Evolutionary conservation across 768 basidiomycete genomes (phyloP), one percentile per base, ranked within the genome.

Genomic region (Rhodocollybia butyracea): DNA sequence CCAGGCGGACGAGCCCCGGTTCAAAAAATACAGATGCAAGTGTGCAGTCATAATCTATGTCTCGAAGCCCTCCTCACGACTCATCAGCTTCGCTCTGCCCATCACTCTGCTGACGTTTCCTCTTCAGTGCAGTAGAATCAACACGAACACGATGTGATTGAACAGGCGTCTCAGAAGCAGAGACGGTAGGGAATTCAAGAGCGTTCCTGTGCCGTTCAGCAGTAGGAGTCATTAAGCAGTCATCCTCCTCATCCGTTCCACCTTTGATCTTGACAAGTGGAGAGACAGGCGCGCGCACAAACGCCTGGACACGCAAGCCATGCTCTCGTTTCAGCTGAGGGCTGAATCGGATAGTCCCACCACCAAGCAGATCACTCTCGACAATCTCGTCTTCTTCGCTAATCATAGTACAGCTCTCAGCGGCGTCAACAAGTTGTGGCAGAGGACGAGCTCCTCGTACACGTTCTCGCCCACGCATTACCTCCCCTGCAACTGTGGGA

Each of bases 391-490:
- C 48, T 21, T 30, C 34, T 38, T 34, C 34, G 21, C 13, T 11
- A 13, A 50, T 38, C 31, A 50, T 24, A 11, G 21, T 36, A 50
- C 19, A 19, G 22, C 26, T 21, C 24, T 38, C 46, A 8, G 32
- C 12, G 12, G 48, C 3, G 6, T 48, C 31, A 34, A 31, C 6
- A 7, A 39, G 6, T 27, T 38, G 24, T 7, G 48, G 32, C 24
- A 34, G 3, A 15, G 2, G 22, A 21, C 31, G 8, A 39, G 19
- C 22, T 24, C 34, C 34, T 50, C 34, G 48, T 21, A 26, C 5
- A 50, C 48, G 46, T 19, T 47, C 46, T 47, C 46, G 27, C 19
- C 46, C 46, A 7, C 46, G 48, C 48, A 38, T 36, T 5, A 50
- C 48, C 34, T 50, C 48, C 4, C 32, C 38, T 13, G 48, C 48